Base-by-base conservation (phyloP, 2,329 filamentous ascomycete genomes). In the Verticillium alfalfae region DNA sequence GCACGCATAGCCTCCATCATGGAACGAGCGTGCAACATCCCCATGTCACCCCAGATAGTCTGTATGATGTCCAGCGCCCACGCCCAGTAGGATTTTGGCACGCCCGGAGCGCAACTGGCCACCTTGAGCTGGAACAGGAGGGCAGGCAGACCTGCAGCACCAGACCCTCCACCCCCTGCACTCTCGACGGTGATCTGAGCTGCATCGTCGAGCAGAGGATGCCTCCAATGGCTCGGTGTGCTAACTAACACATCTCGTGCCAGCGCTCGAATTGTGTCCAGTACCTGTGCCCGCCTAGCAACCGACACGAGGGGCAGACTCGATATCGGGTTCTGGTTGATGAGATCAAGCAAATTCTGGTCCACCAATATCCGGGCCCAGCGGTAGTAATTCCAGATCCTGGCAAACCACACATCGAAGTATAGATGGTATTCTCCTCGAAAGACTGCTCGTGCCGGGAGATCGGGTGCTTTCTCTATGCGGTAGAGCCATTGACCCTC, bases 331-430 rank as follows among this genome's bases (percentile, higher is more conserved):
- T 75, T 78, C 1, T 67, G 68, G 45, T 71, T 70, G 5, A 71
- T 70, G 37, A 78, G 68, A 12, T 76, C 73, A 10, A 83, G 70
- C 13, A 88, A 78, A 52, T 78, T 75, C 63, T 85, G 78, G 67
- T 78, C 81, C 16, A 80, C 68, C 10, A 87, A 70, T 31, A 86
- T 80, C n/a, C 83, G 80, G 7, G 79, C 78, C 77, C 83, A 86
- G 31, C 86, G 83, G 66, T 83, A 86, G 65, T 87, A 81, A 63
- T 83, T 84, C 83, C 83, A 88, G 49, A 83, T 76, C 31, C 81
- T 78, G 9, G 80, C 82, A 18, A 79, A 73, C 77, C 80, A 85
- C 60, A 85, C 78, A 64, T 82, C 79, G 16, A 71, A 70, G 66
- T 88, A 88, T 26, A 78, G 69, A 68, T 88, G 84, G 67, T 84